Base-by-base conservation (phyloP, 352 stramenopile genomes). In the Phytophthora brassicae region DNA sequence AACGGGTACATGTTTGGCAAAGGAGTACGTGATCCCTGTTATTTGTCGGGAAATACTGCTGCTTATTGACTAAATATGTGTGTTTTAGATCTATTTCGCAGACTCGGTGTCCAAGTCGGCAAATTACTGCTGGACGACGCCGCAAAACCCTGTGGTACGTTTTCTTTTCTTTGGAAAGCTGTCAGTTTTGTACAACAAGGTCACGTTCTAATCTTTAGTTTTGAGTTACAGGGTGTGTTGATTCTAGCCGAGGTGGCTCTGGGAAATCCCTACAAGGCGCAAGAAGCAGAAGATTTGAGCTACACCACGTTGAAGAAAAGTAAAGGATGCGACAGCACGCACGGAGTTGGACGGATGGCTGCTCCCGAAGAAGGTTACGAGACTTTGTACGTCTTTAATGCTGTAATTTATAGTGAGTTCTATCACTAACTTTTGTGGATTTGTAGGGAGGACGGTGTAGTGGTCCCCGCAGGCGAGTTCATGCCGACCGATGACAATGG, bases 1-100 rank as follows among this genome's bases (percentile, higher is more conserved):
- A 88, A 88, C 44, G 88, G 88, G 50, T 94, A 89, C 71, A 80
- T 84, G 74, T 96, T 94, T 57, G 86, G 87, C 71, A 95, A 95
- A 74, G 88, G 88, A 7, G 82, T 91, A 77, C 42, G 77, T 75
- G 11, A 58, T 12, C 39, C 13, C 12, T 2, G 35, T 5, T 20
- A 17, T 41, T 19, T n/a, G n/a, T n/a, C 12, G 6, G 19, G 19
- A 41, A 41, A 17, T 1, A n/a, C 33, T 39, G n/a, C 33, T 19
- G 35, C 35, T 4, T 8, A 44, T 24, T 44, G n/a, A 44, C 17
- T n/a, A 50, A 33, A n/a, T 61, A 14, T 50, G 3, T 2, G 33
- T 43, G 56, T 14, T 20, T 4, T 45, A 91, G 81, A 79, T 96
- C 14, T 96, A 96, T 60, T 95, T 94, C 75, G 84, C 88, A 7